A percentile compares a stretch with the other conserved stretches of the same genome.
These are phyloP conservation scores for Bipolaris sorokiniana DNA, from an alignment of 2,329 filamentous ascomycete genomes.

Conservation along the genomic window DNA sequence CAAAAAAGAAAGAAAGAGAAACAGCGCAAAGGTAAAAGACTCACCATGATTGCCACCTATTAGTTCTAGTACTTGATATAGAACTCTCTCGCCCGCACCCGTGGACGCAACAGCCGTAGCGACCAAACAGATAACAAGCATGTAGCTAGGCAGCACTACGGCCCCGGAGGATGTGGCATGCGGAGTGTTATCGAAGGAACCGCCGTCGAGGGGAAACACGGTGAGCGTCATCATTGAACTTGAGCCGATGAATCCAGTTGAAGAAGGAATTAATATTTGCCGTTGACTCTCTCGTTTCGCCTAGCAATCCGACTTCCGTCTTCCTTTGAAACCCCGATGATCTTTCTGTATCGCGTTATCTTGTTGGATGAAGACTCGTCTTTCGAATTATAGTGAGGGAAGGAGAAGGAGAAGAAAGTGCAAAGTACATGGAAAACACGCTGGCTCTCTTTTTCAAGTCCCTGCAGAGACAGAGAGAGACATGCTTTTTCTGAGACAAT, in stretches of 20 bases:
- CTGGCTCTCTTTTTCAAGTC: no score
- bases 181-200: not conserved
- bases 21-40: not conserved
- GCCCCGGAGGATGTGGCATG: not conserved
- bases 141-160: not conserved
- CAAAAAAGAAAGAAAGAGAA: not conserved
- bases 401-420: no score
- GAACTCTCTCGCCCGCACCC: not conserved
- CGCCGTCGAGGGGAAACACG: not conserved
- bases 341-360: no score
- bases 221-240: not conserved
- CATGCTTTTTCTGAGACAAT: not conserved
- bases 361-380: no score
- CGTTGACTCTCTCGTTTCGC: not conserved
- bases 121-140: not conserved
- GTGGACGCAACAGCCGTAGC: not conserved
- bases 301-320: not conserved
- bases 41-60: not conserved
- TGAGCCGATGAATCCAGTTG: no score
- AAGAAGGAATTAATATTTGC: not conserved
- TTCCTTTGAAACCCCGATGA: no score
- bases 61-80: not conserved
- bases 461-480: not conserved
- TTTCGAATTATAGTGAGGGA: no score
- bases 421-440: no score